These are phyloP conservation scores for Rutstroemia sp. DNA, from an alignment of 2,329 filamentous ascomycete genomes.

Conservation along the genomic window DNA sequence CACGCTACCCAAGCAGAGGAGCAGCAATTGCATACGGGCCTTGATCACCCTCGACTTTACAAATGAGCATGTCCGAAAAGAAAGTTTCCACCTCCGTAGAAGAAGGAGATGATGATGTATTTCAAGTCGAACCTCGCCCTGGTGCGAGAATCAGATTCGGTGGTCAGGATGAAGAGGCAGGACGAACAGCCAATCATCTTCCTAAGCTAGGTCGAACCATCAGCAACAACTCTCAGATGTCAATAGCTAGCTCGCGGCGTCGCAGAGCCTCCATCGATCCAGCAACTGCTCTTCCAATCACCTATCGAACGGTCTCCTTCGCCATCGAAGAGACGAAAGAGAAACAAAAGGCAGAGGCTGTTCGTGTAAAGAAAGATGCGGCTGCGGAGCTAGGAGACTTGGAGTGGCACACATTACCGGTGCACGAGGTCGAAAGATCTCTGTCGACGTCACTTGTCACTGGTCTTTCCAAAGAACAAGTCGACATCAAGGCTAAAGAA, in stretches of 20 bases:
- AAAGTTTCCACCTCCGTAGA: neutral
- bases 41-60: neutral
- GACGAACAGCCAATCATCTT: neutral
- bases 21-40: no score
- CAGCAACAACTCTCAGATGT: conserved; percentile 14
- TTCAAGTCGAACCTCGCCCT: conserved; percentile 10
- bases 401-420: conserved; percentile 57
- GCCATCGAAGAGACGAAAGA: conserved; percentile 48
- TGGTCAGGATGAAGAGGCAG: conserved; percentile 10
- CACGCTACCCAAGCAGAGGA: no score
- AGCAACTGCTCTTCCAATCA: conserved; percentile 38
- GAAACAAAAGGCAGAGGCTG: conserved; percentile 34
- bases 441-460: conserved; percentile 45
- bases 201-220: conserved; percentile 12
- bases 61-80: conserved; percentile 9
- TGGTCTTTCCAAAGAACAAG: conserved; percentile 53
- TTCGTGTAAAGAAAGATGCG: conserved; percentile 35
- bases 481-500: conserved; percentile 44
- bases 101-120: conserved; percentile 9
- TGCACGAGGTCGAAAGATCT: conserved; percentile 49
- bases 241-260: conserved; percentile 11
- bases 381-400: conserved; percentile 50
- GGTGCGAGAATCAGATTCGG: conserved; percentile 13
- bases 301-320: conserved; percentile 48
- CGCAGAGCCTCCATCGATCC: conserved; percentile 31